phyloP scores from a whole-genome alignment of 306 rosid genomes.

The Alnus rubra region DNA sequence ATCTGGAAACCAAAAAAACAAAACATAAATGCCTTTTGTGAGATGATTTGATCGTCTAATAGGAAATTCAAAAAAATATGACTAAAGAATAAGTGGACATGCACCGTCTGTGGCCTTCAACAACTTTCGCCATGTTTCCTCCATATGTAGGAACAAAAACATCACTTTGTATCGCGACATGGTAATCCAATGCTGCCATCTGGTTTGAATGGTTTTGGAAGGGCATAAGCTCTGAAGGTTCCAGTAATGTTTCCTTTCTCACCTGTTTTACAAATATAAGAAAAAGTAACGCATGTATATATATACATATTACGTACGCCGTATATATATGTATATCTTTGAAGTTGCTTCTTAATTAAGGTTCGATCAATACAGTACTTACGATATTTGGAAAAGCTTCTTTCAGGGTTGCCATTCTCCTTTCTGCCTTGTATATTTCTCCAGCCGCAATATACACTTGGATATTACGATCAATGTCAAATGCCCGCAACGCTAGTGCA shows the following conservation, averaged over 20 bases:
- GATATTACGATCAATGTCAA: constrained; percentile 65
- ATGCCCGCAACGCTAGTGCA: constrained; percentile 56
- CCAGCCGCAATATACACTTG: constrained; percentile 94
- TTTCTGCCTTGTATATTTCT: constrained; percentile 79
- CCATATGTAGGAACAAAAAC: constrained; percentile 90
- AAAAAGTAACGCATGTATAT: neutral
- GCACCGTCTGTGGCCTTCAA: constrained; percentile 90
- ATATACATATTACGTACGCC: too few species aligned
- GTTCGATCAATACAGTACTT: constrained; percentile 22
- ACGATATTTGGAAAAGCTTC: constrained; percentile 78
- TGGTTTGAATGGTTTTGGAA: constrained; percentile 84
- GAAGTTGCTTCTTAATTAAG: too few species aligned
- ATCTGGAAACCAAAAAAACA: constrained; percentile 15
- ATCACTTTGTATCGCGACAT: constrained; percentile 83
- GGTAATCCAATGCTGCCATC: constrained; percentile 95
- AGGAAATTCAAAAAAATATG: neutral
- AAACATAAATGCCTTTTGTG: neutral
- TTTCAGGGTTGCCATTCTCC: constrained; percentile 58
- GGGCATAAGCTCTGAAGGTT: constrained; percentile 66
- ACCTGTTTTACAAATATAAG: constrained; percentile 45
- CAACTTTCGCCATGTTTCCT: constrained; percentile 98
- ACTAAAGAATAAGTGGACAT: neutral
- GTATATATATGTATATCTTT: too few species aligned
- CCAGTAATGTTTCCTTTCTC: constrained; percentile 77
- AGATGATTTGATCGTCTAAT: neutral